Evolutionary conservation across 1,284 basidiomycete species (phyloP), one percentile per base, ranked within the genome.

Genomic region (Rhodotorula sp.): DNA sequence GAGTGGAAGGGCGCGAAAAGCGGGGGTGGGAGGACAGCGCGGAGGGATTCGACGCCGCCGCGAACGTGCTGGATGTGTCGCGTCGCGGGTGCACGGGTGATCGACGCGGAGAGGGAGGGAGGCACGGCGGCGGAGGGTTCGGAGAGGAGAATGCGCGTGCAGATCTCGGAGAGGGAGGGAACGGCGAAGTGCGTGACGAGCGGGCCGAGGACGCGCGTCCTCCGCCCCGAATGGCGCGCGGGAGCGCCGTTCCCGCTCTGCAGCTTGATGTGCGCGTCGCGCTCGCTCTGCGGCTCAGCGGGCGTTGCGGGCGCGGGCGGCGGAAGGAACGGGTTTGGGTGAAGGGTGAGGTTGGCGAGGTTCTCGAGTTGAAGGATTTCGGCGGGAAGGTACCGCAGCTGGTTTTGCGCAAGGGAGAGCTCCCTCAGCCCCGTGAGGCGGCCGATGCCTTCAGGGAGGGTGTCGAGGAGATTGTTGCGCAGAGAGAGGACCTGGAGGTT

Each of bases 311-410:
- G 62, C 44, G 17, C 22, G 19, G 66, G 67, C 10, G 73, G 66
- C 8, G 54, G 32, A 9, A 70, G 55, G 63, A 69, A 70, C 9
- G 69, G 67, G 48, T 75, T 76, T 15, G 72, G 67, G 58, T 70
- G 64, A 27, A 73, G 63, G 53, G 48, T 53, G 37, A 69, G 53
- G 29, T 50, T 57, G 8, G 65, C 34, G 46, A 76, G 72, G 29
- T 71, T 64, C 27, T 63, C 39, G 41, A 77, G 70, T 9, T 65
- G 61, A 37, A 77, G 71, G 46, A 77, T 71, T 46, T 78, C 77
- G 29, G 77, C 77, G 7, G 77, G 76, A 17, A 78, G 69, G 66
- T 67, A 70, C 22, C 64, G 34, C 46, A 78, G 69, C 46, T 66
- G 63, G 69, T 75, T 78, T 12, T 53, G 46, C 25, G 66, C 64